A percentile compares a stretch with the other conserved stretches of the same genome.
phyloP scores from a whole-genome alignment of 331 rosid genomes.

The Malus hybrid region DNA sequence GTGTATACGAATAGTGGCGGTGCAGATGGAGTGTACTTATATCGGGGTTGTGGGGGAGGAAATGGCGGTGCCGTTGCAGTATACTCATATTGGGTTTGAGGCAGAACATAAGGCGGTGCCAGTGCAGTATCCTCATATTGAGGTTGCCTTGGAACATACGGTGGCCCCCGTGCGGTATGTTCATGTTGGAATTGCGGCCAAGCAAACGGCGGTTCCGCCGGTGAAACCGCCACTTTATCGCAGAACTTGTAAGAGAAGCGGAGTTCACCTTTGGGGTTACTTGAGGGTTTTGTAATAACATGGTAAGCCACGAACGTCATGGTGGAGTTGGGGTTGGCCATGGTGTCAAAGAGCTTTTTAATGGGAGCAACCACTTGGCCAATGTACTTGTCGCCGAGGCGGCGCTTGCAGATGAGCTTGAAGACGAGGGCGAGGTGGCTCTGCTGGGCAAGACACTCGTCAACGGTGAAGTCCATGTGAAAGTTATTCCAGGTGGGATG shows the following conservation, averaged over 20 bases:
- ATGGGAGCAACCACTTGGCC: conserved; percentile 49
- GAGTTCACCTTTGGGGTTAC: conserved; percentile 43
- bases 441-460: conserved; percentile 18
- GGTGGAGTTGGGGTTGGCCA: neutral
- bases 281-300: conserved; percentile 34
- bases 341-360: conserved; percentile 42
- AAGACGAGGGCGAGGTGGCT: conserved; percentile 42
- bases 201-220: no score
- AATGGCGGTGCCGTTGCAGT: no score
- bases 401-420: conserved; percentile 39
- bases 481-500: conserved; percentile 54
- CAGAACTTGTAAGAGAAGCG: conserved; percentile 38
- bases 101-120: no score
- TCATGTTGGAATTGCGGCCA: neutral
- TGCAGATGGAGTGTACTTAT: no score
- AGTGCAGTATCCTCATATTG: no score
- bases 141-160: neutral
- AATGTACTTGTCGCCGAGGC: conserved; percentile 41
- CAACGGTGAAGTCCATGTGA: conserved; percentile 34
- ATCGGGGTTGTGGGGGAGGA: no score
- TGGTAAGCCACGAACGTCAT: conserved; percentile 36
- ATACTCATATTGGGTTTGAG: no score
- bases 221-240: neutral
- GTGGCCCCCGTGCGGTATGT: neutral
- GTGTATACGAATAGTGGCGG: no score